phyloP scores from a whole-genome alignment of 768 basidiomycete species.

The Naematelia aurantialba region DNA sequence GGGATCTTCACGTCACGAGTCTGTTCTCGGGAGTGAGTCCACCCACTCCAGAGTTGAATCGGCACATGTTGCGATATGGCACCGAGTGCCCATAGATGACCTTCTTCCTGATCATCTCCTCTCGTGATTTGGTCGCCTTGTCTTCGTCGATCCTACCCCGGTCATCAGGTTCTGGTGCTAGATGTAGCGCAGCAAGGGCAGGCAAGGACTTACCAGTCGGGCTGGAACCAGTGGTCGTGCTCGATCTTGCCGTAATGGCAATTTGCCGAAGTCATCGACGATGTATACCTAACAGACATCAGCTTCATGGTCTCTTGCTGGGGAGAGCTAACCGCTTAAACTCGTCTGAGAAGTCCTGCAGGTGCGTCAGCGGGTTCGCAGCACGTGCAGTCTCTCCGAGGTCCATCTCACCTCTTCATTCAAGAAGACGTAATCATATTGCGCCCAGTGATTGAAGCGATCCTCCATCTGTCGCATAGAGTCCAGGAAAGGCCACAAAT shows the following conservation, averaged over 20 bases:
- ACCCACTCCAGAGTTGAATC: slow-evolving; percentile 84
- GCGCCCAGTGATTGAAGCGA: slow-evolving; percentile 72
- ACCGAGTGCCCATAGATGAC: slow-evolving; percentile 59
- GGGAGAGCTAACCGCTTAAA: slow-evolving; percentile 29
- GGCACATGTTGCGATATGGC: slow-evolving; percentile 87
- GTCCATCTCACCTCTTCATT: slow-evolving; percentile 60
- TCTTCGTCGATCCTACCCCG: slow-evolving; percentile 65
- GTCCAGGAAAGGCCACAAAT: slow-evolving; percentile 56
- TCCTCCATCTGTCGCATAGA: slow-evolving; percentile 78
- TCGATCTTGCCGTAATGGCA: slow-evolving; percentile 65
- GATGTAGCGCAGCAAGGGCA: background rate
- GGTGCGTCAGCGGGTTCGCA: background rate
- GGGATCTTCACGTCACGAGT: no score
- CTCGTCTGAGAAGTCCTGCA: slow-evolving; percentile 41
- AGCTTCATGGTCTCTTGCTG: slow-evolving; percentile 54
- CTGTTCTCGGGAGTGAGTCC: slow-evolving; percentile 10
- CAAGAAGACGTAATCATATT: slow-evolving; percentile 79
- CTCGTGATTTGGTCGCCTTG: slow-evolving; percentile 59
- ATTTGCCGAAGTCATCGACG: slow-evolving; percentile 60
- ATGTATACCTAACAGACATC: slow-evolving; percentile 47
- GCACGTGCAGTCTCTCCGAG: background rate
- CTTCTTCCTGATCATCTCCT: slow-evolving; percentile 61
- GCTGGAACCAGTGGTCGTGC: slow-evolving; percentile 67
- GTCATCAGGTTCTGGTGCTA: background rate
- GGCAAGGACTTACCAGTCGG: slow-evolving; percentile 53